Percentiles rank a stretch among this genome's conserved stretches.
Evolutionary conservation across 2,329 filamentous ascomycete species (phyloP).

Genomic region (Talaromyces sp.): DNA sequence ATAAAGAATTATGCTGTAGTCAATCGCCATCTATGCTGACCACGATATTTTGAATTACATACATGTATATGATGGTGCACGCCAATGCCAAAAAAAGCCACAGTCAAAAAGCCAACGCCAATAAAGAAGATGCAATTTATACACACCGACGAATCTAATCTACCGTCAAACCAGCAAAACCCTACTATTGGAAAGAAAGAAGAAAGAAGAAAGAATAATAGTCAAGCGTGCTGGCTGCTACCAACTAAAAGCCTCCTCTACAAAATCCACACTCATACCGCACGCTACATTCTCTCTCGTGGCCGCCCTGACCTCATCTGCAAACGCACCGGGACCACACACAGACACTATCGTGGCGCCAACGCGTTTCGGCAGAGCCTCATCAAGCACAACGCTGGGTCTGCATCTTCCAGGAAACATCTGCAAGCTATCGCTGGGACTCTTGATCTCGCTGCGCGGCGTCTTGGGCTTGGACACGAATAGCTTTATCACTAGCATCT

Average conservation of each 20-base stretch:
- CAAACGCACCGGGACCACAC: constrained; percentile 60
- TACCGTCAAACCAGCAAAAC: neutral
- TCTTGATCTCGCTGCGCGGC: constrained; percentile 48
- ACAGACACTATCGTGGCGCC: constrained; percentile 60
- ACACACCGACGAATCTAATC: neutral
- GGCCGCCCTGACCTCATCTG: constrained; percentile 56
- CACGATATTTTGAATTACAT: neutral
- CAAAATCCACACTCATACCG: constrained; percentile 56
- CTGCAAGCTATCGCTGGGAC: constrained; percentile 54
- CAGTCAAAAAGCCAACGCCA: neutral
- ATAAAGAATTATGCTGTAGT: neutral
- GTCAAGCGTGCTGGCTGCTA: constrained; percentile 23
- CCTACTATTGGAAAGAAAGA: neutral
- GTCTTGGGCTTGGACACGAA: constrained; percentile 60
- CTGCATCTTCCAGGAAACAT: constrained; percentile 59
- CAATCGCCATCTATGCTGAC: neutral
- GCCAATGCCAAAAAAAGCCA: too few species aligned
- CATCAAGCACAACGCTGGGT: constrained; percentile 52
- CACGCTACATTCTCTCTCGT: constrained; percentile 48
- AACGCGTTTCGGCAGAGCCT: constrained; percentile 51
- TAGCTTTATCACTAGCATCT: constrained; percentile 57
- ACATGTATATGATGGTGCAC: neutral
- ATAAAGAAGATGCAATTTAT: neutral
- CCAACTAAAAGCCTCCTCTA: constrained; percentile 64
- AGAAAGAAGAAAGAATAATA: neutral